Base-by-base conservation (phyloP, 768 basidiomycete species). In the Amanita rimosa region DNA sequence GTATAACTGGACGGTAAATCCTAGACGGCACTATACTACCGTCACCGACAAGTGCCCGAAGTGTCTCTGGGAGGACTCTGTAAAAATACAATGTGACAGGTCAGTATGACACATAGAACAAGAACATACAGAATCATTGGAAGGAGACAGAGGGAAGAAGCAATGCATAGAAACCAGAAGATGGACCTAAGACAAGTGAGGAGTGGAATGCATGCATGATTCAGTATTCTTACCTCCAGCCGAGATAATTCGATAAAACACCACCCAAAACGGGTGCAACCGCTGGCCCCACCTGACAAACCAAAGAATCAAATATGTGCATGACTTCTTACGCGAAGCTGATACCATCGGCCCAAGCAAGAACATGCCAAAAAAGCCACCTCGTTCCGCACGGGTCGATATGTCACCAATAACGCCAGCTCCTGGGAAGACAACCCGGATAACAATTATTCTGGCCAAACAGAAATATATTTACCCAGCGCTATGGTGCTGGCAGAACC, bases 381-480 rank as follows among this genome's bases (percentile, higher is more conserved):
- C 90, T 31, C 89, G 68, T 63, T 92, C 87, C 33, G 75, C 72
- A 0, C 76, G 79, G 1, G 74, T 74, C 4, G 85, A 75, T 22
- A 94, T 83, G 58, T 94, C 90, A 1, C 78, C 78, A 48, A 94
- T 75, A 5, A 86, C 78, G 4, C 90, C 90, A 29, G 83, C 79
- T 46, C 82, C 82, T 79, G 54, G 22, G n/a, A n/a, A 2, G 33
- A 26, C 38, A 39, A 3, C 5, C 24, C 24, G 8, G 22, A 43
- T 16, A 43, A 27, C n/a, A 27, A n/a, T 16, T 14, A 26, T 27
- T 16, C 27, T 13, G 16, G 10, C 6, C 14, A n/a, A 43, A 27
- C 22, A n/a, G 8, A n/a, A 27, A 3, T 43, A 27, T 14, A 57
- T 60, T 37, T 59, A 76, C 85, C 85, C 17, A 90, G 67, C 0